phyloP scores from a whole-genome alignment of 768 basidiomycete genomes.

The Russula sp. region DNA sequence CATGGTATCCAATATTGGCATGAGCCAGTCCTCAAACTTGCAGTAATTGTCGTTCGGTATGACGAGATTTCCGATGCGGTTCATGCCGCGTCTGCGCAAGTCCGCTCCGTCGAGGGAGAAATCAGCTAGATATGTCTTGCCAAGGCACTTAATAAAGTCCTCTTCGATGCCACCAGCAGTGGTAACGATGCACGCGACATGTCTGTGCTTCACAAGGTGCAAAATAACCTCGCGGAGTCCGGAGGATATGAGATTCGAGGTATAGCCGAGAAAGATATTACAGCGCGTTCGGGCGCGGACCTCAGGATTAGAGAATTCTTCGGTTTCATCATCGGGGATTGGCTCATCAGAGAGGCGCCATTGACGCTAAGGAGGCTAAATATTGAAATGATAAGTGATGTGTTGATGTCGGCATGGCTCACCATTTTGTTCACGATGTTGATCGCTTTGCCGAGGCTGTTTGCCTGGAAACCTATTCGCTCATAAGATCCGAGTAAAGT shows the following conservation, averaged over 20 bases:
- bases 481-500: slow-evolving; percentile 74
- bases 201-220: slow-evolving; percentile 88
- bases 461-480: slow-evolving; percentile 97
- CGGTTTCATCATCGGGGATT: slow-evolving; percentile 59
- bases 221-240: slow-evolving; percentile 90
- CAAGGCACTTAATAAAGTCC: slow-evolving; percentile 98
- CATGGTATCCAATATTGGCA: slow-evolving; percentile 87
- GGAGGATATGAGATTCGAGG: slow-evolving; percentile 97
- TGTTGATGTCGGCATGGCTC: slow-evolving; percentile 19
- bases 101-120: slow-evolving; percentile 90
- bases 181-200: slow-evolving; percentile 86
- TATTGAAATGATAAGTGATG: neutral
- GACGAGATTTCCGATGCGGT: slow-evolving; percentile 93
- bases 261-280: slow-evolving; percentile 94
- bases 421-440: slow-evolving; percentile 94
- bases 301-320: slow-evolving; percentile 52
- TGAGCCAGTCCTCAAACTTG: slow-evolving; percentile 99
- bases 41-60: slow-evolving; percentile 99
- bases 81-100: slow-evolving; percentile 85
- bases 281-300: slow-evolving; percentile 69
- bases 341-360: slow-evolving; percentile 91
- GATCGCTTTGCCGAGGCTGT: slow-evolving; percentile 81
- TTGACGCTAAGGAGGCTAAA: slow-evolving; percentile 49
- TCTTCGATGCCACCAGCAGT: slow-evolving; percentile 99
- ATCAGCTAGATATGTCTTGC: slow-evolving; percentile 91